Conservation (phyloP, 1,139 yeast species). For the Pichia sp. region DNA sequence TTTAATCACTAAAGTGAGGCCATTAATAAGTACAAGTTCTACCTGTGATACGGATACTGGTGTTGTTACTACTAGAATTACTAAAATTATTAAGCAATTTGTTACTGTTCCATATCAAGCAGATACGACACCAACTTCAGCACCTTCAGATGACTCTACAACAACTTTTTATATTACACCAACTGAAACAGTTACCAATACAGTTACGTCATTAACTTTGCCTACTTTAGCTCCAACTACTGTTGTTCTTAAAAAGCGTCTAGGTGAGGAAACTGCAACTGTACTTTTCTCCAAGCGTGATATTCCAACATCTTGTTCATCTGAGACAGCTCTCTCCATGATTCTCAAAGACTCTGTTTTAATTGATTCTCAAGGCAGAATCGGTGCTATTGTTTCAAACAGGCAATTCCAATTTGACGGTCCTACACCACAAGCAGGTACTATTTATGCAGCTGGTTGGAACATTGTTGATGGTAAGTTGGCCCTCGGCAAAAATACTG, state of each 20-base stretch:
- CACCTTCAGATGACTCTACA: slow-evolving; percentile 31
- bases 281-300: slow-evolving; percentile 26
- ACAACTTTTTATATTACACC: slow-evolving; percentile 38
- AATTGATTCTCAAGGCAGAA: slow-evolving; percentile 58
- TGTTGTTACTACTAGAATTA: slow-evolving; percentile 4
- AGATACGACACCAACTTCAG: slow-evolving; percentile 23
- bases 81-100: slow-evolving; percentile 7
- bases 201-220: slow-evolving; percentile 19
- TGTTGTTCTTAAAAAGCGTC: slow-evolving; percentile 25
- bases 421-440: slow-evolving; percentile 86
- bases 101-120: slow-evolving; percentile 7
- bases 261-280: slow-evolving; percentile 26
- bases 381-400: slow-evolving; percentile 77
- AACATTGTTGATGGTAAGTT: slow-evolving; percentile 60
- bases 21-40: background rate
- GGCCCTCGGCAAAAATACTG: slow-evolving; percentile 56
- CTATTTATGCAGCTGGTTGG: slow-evolving; percentile 83
- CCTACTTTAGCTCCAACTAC: slow-evolving; percentile 29
- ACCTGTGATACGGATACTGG: background rate
- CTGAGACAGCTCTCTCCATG: slow-evolving; percentile 48
- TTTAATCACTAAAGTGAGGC: background rate
- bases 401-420: slow-evolving; percentile 86
- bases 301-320: slow-evolving; percentile 37
- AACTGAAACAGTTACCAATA: slow-evolving; percentile 37
- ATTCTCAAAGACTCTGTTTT: slow-evolving; percentile 46